Base-by-base conservation (phyloP, 306 rosid genomes). In the Myrica gale region DNA sequence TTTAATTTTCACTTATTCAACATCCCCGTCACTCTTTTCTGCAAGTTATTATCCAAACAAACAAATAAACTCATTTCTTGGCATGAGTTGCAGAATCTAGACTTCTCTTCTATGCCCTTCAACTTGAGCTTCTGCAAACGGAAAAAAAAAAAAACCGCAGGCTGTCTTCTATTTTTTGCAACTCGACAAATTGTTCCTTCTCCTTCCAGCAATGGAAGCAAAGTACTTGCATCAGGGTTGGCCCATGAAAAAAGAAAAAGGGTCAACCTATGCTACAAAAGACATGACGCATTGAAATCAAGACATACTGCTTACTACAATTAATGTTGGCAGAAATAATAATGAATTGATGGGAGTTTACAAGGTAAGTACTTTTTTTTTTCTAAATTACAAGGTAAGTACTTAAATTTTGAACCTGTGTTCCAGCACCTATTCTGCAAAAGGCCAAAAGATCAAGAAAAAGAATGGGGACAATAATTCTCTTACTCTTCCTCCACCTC, bases 401-500 rank as follows among this genome's bases (percentile, higher is more conserved):
- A 16, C 55, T 67, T 44, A 76, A 71, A 67, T 43, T 45, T 52
- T 43, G 45, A 63, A 52, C 50, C 13, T 3, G 15, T 50, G 20
- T 42, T 53, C 32, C 37, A 41, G 57, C 11, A 3, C 50, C 51
- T 12, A 37, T 19, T 47, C 46, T 54, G 19, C 19, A 53, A 55
- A 68, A 74, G 50, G 42, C 50, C 1, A 43, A 54, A 52, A 8
- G 43, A 2, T 11, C 4, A 46, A 32, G 46, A 68, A 54, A 67
- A 6, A 9, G 54, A 63, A 46, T 19, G 55, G 42, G 46, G 17
- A 26, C 15, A 54, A 44, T 23, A 20, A 11, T 10, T 41, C 19
- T 72, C 47, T 68, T 81, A 85, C 81, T 93, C 93, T 76, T 93
- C 98, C 2, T 91, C 96, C 41, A 77, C 5, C 77, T 93, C 98